Evolutionary conservation across 768 basidiomycete species (phyloP).

Genomic region (Phanerochaete carnosa): DNA sequence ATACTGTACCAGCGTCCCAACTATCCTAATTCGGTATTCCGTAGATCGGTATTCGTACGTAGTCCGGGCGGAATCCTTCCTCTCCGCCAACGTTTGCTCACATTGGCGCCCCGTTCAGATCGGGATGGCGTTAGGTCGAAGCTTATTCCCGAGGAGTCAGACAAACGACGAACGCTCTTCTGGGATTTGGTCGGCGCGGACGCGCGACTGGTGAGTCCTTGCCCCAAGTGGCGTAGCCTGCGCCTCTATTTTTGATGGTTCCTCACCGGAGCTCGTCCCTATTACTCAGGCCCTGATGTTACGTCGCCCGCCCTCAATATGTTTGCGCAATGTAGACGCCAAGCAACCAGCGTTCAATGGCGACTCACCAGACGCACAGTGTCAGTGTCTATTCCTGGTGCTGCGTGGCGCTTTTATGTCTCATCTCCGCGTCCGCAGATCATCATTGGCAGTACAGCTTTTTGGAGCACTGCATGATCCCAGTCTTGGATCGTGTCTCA

Average conservation of each 20-base stretch:
- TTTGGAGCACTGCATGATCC: constrained; percentile 58
- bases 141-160: constrained; percentile 68
- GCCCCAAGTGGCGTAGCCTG: neutral
- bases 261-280: neutral
- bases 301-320: constrained; percentile 69
- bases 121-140: constrained; percentile 63
- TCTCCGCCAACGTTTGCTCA: constrained; percentile 14
- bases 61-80: constrained; percentile 24
- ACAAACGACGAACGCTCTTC: constrained; percentile 64
- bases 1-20: constrained; percentile 9
- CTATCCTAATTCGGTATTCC: constrained; percentile 13
- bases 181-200: constrained; percentile 77
- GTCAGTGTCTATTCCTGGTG: neutral
- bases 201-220: constrained; percentile 52
- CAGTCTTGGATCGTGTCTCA: constrained; percentile 57
- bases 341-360: constrained; percentile 20
- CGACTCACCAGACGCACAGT: constrained; percentile 4
- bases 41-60: constrained; percentile 65
- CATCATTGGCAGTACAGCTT: constrained; percentile 72
- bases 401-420: neutral
- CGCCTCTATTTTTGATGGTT: constrained; percentile 9
- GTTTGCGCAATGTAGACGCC: constrained; percentile 63
- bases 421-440: constrained; percentile 35
- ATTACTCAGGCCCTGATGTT: constrained; percentile 57
- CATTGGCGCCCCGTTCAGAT: constrained; percentile 38